Evolutionary conservation across 164 flowering plant genomes (phyloP).

Genomic region (Magnolia kwangsiensis): DNA sequence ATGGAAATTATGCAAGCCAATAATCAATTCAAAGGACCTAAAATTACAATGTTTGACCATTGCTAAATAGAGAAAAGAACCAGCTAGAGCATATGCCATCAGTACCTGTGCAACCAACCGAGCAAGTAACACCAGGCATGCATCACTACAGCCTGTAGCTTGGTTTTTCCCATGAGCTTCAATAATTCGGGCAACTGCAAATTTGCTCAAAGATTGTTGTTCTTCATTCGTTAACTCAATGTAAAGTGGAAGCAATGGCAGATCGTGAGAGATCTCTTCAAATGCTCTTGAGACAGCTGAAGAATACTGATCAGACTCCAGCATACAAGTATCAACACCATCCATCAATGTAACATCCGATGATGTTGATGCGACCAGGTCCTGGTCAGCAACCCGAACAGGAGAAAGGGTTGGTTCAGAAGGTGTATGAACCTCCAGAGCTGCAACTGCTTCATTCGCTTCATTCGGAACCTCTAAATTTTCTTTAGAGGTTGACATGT

Average conservation of each 20-base stretch:
- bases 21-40: background rate
- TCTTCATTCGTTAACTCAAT: constrained; percentile 66
- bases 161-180: constrained; percentile 39
- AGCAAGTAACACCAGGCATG: constrained; percentile 70
- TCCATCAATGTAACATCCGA: constrained; percentile 25
- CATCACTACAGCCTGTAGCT: constrained; percentile 41
- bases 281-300: constrained; percentile 40
- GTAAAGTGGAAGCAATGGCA: constrained; percentile 57
- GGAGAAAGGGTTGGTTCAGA: constrained; percentile 38
- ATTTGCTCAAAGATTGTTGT: constrained; percentile 29
- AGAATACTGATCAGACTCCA: constrained; percentile 51
- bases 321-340: constrained; percentile 30
- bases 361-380: constrained; percentile 15
- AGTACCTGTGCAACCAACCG: constrained; percentile 85
- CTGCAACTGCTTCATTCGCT: constrained; percentile 25
- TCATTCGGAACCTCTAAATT: constrained; percentile 25
- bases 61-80: background rate
- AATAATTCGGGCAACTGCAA: constrained; percentile 61
- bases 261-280: constrained; percentile 56
- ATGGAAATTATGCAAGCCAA: background rate
- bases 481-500: constrained; percentile 30
- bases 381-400: constrained; percentile 33
- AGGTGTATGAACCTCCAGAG: constrained; percentile 27
- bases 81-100: constrained; percentile 1
- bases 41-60: background rate